These are phyloP conservation scores for Neonectria hederae DNA, from an alignment of 2,329 filamentous ascomycete genomes.

Conservation along the genomic window DNA sequence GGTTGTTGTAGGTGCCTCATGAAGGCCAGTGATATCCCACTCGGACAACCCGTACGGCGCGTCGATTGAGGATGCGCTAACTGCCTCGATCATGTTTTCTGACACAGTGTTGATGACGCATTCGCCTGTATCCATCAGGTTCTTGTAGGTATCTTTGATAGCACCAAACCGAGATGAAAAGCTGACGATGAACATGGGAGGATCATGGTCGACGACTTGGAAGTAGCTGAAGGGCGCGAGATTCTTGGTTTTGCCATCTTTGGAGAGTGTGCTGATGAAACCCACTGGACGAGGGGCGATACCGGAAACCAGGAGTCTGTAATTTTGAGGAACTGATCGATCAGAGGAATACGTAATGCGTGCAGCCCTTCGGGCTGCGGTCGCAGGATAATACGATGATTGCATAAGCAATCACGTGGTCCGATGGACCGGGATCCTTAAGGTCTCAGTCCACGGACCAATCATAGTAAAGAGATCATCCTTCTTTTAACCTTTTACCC, in stretches of 20 bases:
- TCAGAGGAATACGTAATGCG: conserved; percentile 77
- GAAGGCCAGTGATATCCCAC: conserved; percentile 73
- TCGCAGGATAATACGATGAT: no score
- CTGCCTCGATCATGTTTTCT: conserved; percentile 83
- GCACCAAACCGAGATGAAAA: conserved; percentile 55
- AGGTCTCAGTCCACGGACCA: no score
- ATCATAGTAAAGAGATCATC: no score
- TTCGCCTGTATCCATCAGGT: conserved; percentile 74
- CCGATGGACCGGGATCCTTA: no score
- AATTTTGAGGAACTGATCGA: conserved; percentile 76
- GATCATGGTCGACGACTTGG: conserved; percentile 82
- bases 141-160: conserved; percentile 80
- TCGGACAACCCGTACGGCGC: conserved; percentile 78
- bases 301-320: conserved; percentile 84
- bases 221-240: conserved; percentile 86
- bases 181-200: conserved; percentile 76
- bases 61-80: conserved; percentile 78
- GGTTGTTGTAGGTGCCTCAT: conserved; percentile 35
- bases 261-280: conserved; percentile 61
- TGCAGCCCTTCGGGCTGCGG: no score
- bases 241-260: conserved; percentile 71
- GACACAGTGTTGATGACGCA: conserved; percentile 84
- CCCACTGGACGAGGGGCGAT: conserved; percentile 82
- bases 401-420: no score
- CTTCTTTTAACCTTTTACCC: no score